Base-by-base conservation (phyloP, 225 moss, liverwort and hornwort species). In the Climacium dendroides region DNA sequence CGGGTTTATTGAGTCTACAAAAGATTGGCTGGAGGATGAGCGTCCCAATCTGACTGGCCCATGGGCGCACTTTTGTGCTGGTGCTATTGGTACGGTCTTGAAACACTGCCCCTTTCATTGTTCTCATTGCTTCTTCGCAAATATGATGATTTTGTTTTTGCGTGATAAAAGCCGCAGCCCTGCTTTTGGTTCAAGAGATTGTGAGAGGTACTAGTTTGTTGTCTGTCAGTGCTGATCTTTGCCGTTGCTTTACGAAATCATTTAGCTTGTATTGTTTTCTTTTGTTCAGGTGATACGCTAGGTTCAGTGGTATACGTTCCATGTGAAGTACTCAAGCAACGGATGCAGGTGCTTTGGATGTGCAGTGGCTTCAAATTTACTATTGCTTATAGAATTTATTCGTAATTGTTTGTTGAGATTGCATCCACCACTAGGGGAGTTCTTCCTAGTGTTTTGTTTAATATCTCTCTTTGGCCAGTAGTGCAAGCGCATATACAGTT, bases 321-420 rank as follows among this genome's bases (percentile, higher is more conserved):
- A 25, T 94, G 95, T 92, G 95, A 95, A 93, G 95, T 95, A 81
- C 90, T 95, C 59, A 95, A 95, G 88, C 94, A 91, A 83, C 91
- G 95, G 81, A 95, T 95, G 95, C 95, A 95, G 94, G 93, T 95
- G 80, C 78, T 88, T 60, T 86, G 81, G 37, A 84, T 85, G n/a
- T 88, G 88, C 64, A 71, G 25, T 63, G 61, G 20, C 57, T 83
- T 54, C n/a, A 61, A n/a, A 28, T 65, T 76, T 67, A 52, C 24
- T 76, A 59, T n/a, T 85, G 48, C 64, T 72, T 28, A 55, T 47
- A 76, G 74, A 59, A 54, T 70, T 48, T 69, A 35, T 48, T 70
- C 28, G 34, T 37, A 25, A 28, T 87, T 75, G 22, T 19, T 83
- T 63, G 34, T 34, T 79, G 28, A 86, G 66, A 79, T 82, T 83